These are phyloP conservation scores for Jasminum sambac DNA, from an alignment of 257 asterid species.

Conservation along the genomic window DNA sequence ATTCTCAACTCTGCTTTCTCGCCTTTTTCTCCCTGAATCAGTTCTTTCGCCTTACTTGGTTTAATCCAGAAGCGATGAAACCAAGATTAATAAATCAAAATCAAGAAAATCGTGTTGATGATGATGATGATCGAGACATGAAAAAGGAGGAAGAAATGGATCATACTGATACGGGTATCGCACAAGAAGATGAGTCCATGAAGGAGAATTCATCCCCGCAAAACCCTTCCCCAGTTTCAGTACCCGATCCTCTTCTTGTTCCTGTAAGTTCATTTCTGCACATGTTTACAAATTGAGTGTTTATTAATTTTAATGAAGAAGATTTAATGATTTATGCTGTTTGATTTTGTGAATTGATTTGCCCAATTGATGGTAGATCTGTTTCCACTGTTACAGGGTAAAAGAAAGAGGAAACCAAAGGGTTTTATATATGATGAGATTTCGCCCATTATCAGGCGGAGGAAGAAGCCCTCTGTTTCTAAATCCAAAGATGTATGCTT, in stretches of 20 bases:
- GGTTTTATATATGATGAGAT: constrained; percentile 62
- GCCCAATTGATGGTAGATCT: constrained; percentile 56
- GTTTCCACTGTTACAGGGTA: constrained; percentile 58
- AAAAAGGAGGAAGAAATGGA: constrained; percentile 39
- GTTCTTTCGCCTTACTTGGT: constrained; percentile 11
- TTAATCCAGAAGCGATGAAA: constrained; percentile 45
- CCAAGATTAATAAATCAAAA: constrained; percentile 70
- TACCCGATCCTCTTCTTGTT: constrained; percentile 34
- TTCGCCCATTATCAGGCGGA: constrained; percentile 50
- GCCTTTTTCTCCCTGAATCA: not conserved
- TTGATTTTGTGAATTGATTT: constrained; percentile 15
- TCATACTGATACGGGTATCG: constrained; percentile 19
- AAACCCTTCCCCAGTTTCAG: constrained; percentile 28
- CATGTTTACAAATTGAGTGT: not conserved
- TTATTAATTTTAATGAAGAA: too few relatives aligned
- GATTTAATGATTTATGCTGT: not conserved
- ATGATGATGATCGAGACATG: constrained; percentile 28
- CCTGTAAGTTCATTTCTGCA: constrained; percentile 30
- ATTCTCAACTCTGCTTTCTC: not conserved
- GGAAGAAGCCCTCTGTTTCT: constrained; percentile 42
- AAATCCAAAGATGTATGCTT: constrained; percentile 47
- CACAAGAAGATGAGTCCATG: constrained; percentile 26
- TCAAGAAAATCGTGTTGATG: constrained; percentile 40
- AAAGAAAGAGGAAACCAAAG: constrained; percentile 86
- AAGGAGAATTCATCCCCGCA: constrained; percentile 27